These are phyloP conservation scores for Paramecium caudatum DNA, from an alignment of 73 alveolate species.

Conservation along the genomic window DNA sequence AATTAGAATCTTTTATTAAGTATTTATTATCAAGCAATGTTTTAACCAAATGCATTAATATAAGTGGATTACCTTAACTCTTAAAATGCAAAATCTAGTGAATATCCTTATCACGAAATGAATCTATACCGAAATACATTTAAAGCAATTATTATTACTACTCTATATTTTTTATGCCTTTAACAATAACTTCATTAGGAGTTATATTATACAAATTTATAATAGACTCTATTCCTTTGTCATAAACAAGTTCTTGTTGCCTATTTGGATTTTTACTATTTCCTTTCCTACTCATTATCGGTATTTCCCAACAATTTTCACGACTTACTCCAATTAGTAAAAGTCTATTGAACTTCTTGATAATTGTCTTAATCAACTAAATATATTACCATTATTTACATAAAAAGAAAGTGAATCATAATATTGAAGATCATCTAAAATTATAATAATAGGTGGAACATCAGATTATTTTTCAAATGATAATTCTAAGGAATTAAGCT, in stretches of 20 bases:
- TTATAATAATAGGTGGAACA: slow-evolving; percentile 64
- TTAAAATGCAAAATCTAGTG: slow-evolving; percentile 63
- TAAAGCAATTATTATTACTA: not conserved
- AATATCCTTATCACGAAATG: not conserved
- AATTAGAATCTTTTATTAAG: slow-evolving; percentile 40
- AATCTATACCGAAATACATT: not conserved
- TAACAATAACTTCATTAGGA: not conserved
- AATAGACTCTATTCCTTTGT: slow-evolving; percentile 38
- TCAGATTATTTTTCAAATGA: slow-evolving; percentile 6
- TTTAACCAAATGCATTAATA: slow-evolving; percentile 52
- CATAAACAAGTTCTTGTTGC: slow-evolving; percentile 23
- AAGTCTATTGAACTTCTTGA: slow-evolving; percentile 70
- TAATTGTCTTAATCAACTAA: slow-evolving; percentile 30
- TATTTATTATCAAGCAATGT: slow-evolving; percentile 4
- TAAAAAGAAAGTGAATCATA: slow-evolving; percentile 67
- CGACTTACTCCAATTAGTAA: slow-evolving; percentile 51
- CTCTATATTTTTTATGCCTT: slow-evolving; percentile 10
- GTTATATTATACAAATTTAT: slow-evolving; percentile 21
- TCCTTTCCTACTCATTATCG: slow-evolving; percentile 59
- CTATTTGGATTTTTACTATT: slow-evolving; percentile 24
- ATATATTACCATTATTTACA: not conserved
- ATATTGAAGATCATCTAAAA: slow-evolving; percentile 73
- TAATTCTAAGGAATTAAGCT: not conserved
- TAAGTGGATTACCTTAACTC: slow-evolving; percentile 66
- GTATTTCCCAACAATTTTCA: slow-evolving; percentile 68